phyloP scores from a whole-genome alignment of 371 early-diverging fungal species.

The Haplosporangium sp. region DNA sequence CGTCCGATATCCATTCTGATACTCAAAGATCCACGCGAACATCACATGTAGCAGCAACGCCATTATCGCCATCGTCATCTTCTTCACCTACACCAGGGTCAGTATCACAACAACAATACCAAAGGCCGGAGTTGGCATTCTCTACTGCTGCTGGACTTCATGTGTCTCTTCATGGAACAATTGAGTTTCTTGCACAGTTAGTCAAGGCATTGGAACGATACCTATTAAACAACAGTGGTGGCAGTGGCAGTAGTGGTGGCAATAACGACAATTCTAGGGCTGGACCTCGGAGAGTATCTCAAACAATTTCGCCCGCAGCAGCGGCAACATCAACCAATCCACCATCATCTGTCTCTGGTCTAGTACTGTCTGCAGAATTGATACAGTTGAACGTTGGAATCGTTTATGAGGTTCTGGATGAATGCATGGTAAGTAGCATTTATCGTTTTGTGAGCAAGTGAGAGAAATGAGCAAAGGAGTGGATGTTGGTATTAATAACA shows the following conservation, averaged over 20 bases:
- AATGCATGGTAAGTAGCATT: conserved; percentile 34
- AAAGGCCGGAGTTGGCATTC: conserved; percentile 25
- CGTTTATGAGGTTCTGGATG: conserved; percentile 49
- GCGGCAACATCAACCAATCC: neutral
- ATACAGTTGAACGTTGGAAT: conserved; percentile 31
- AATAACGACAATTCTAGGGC: neutral
- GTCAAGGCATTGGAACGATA: conserved; percentile 33
- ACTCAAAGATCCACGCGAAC: neutral
- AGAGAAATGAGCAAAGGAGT: no score
- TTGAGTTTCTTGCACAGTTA: conserved; percentile 34
- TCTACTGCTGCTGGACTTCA: conserved; percentile 22
- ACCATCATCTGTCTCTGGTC: neutral
- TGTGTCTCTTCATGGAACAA: conserved; percentile 20
- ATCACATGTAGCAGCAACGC: no score
- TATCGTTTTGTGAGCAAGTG: no score
- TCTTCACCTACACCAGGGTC: neutral
- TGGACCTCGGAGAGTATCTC: neutral
- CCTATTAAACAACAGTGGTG: conserved; percentile 1
- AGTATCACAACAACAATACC: conserved; percentile 1
- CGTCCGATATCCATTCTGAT: neutral
- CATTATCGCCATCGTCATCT: neutral
- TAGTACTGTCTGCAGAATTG: conserved; percentile 14
- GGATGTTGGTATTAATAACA: no score
- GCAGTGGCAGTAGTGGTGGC: neutral
- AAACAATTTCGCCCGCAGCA: neutral